Conservation (phyloP, 495 filamentous ascomycete species). For the Glarea lozoyensis region DNA sequence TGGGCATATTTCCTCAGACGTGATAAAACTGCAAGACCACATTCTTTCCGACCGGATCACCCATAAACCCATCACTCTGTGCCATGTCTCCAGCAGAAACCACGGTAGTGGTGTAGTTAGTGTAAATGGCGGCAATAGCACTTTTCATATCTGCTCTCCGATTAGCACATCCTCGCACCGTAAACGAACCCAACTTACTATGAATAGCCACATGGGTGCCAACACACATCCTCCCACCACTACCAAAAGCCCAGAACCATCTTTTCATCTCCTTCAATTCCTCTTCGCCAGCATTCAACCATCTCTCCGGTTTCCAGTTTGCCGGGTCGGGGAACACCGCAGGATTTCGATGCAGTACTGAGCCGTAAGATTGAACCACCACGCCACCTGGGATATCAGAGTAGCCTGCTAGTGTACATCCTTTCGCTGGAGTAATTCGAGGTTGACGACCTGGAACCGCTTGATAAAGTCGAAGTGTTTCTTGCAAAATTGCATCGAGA, state of each 20-base stretch:
- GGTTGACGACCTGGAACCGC: conserved; percentile 67
- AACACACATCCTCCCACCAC: conserved; percentile 73
- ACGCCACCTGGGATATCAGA: conserved; percentile 49
- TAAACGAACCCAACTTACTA: conserved; percentile 17
- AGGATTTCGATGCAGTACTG: conserved; percentile 50
- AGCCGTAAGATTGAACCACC: conserved; percentile 44
- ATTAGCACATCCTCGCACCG: neutral
- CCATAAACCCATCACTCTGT: neutral
- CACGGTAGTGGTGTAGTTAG: neutral
- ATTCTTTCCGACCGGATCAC: neutral
- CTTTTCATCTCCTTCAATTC: conserved; percentile 5
- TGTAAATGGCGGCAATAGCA: neutral
- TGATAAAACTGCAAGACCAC: no score
- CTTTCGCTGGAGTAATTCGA: conserved; percentile 49
- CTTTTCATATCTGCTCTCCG: neutral
- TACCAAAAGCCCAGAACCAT: conserved; percentile 82
- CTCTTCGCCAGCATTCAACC: conserved; percentile 29
- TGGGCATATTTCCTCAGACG: no score
- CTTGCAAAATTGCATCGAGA: conserved; percentile 61
- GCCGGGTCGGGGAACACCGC: conserved; percentile 49
- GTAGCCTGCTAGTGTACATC: conserved; percentile 43
- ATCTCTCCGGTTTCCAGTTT: conserved; percentile 51
- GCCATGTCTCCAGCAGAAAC: neutral
- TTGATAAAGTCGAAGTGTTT: conserved; percentile 66
- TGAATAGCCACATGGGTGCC: conserved; percentile 67